phyloP scores from a whole-genome alignment of 352 stramenopile species.

The Globisporangium uncinulatum region DNA sequence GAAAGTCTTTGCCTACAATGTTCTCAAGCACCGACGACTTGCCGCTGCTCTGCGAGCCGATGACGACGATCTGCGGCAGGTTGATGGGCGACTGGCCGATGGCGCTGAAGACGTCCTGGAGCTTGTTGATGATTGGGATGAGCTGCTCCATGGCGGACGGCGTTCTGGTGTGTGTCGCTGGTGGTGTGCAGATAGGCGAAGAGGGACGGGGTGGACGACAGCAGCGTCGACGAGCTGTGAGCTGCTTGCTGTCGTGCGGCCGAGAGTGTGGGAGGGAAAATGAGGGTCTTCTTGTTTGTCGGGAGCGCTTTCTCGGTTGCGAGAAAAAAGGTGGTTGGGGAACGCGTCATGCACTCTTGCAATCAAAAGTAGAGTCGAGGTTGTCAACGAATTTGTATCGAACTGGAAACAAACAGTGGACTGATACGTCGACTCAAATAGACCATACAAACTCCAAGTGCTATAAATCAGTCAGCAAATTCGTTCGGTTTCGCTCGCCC shows the following conservation, averaged over 20 bases:
- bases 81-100: slow-evolving; percentile 95
- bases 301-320: neutral
- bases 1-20: slow-evolving; percentile 93
- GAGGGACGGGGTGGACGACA: neutral
- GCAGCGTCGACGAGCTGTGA: neutral
- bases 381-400: neutral
- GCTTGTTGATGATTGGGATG: slow-evolving; percentile 99
- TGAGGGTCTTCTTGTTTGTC: neutral
- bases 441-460: neutral
- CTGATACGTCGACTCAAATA: neutral
- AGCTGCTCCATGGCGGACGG: slow-evolving; percentile 95
- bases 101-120: slow-evolving; percentile 98
- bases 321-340: neutral
- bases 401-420: neutral
- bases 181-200: neutral
- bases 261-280: neutral
- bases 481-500: neutral
- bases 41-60: slow-evolving; percentile 95
- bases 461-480: neutral
- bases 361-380: neutral
- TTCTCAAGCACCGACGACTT: slow-evolving; percentile 97
- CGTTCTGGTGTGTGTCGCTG: neutral
- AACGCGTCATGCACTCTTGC: neutral
- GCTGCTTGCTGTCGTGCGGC: neutral
- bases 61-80: slow-evolving; percentile 97